Conservation (phyloP, 73 alveolate species). For the Symbiodinium pilosum region DNA sequence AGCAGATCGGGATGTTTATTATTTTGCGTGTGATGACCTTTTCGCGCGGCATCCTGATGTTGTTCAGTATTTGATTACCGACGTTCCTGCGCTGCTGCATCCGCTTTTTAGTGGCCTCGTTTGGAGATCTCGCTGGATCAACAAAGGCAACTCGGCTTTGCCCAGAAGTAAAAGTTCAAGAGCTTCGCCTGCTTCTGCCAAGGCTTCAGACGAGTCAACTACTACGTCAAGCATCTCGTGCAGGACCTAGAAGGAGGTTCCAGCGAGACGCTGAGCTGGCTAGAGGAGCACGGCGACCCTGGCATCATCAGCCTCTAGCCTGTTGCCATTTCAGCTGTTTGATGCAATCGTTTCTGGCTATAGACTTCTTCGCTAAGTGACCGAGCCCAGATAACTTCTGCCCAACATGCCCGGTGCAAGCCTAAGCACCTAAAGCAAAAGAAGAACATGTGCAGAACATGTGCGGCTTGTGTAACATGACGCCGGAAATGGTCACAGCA, state of each 20-base stretch:
- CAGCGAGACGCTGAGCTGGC: slow-evolving; percentile 69
- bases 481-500: background rate
- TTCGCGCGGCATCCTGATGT: slow-evolving; percentile 79
- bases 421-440: background rate
- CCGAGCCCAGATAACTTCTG: too few species aligned
- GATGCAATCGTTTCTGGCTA: too few species aligned
- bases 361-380: too few species aligned
- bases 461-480: background rate
- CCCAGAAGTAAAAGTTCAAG: background rate
- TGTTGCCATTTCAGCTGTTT: background rate
- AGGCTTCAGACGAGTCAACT: slow-evolving; percentile 76
- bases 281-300: slow-evolving; percentile 73
- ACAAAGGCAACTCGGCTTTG: slow-evolving; percentile 34
- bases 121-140: slow-evolving; percentile 89
- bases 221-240: slow-evolving; percentile 90
- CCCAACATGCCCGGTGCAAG: too few species aligned
- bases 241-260: slow-evolving; percentile 87
- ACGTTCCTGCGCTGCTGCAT: slow-evolving; percentile 61
- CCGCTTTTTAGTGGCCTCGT: slow-evolving; percentile 66
- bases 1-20: slow-evolving; percentile 81
- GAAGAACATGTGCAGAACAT: background rate
- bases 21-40: slow-evolving; percentile 58
- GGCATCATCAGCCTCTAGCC: slow-evolving; percentile 43
- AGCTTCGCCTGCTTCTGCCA: background rate
- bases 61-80: slow-evolving; percentile 53